phyloP scores from a whole-genome alignment of 2,329 filamentous ascomycete genomes.

The Plectosphaerella sp. region DNA sequence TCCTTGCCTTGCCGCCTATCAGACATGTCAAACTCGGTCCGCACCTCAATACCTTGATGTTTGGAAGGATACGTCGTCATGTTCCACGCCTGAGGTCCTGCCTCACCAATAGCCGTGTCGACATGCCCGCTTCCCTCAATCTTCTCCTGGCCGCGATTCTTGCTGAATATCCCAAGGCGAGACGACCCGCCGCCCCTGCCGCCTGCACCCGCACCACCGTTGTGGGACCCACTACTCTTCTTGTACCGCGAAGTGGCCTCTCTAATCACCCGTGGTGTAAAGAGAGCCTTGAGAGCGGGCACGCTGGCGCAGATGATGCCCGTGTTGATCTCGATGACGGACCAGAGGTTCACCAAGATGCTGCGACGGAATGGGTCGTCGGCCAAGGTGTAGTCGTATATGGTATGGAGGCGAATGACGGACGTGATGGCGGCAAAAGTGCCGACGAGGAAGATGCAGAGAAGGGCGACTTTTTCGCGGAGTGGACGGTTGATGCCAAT shows the following conservation, averaged over 20 bases:
- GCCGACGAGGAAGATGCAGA: conserved; percentile 35
- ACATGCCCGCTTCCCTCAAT: background rate
- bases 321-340: conserved; percentile 42
- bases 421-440: conserved; percentile 29
- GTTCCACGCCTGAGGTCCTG: background rate
- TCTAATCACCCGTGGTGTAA: conserved; percentile 21
- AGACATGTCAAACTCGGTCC: background rate
- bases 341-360: conserved; percentile 35
- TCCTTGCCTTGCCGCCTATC: background rate
- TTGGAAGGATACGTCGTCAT: background rate
- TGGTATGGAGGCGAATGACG: conserved; percentile 33
- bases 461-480: conserved; percentile 45
- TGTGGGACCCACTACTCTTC: background rate
- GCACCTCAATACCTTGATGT: background rate
- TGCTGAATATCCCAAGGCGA: background rate
- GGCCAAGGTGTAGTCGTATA: conserved; percentile 29
- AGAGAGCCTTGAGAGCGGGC: conserved; percentile 44
- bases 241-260: conserved; percentile 3
- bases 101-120: background rate
- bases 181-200: background rate
- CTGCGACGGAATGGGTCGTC: conserved; percentile 28
- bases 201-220: too few species aligned
- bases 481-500: conserved; percentile 39
- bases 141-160: background rate
- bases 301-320: conserved; percentile 45